Percentiles rank a stretch among this genome's conserved stretches.
Conservation (phyloP, 306 rosid genomes). For the Datisca glomerata region DNA sequence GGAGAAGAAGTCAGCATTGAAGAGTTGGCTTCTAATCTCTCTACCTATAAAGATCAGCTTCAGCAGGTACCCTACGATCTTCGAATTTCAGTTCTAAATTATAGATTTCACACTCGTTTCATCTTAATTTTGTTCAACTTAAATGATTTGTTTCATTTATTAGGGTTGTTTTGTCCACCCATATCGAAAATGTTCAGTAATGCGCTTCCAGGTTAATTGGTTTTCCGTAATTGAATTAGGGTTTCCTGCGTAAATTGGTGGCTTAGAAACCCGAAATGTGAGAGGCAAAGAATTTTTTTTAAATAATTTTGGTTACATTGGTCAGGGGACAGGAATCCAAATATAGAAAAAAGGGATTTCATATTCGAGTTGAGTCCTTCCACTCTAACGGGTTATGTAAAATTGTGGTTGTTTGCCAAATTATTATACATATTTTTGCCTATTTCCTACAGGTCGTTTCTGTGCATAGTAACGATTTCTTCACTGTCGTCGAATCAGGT, state of each 20-base stretch:
- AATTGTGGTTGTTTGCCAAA: too few relatives aligned
- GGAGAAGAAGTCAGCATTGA: conserved; percentile 68
- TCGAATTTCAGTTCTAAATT: too few relatives aligned
- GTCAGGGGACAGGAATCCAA: too few relatives aligned
- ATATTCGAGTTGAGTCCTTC: too few relatives aligned
- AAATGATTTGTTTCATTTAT: not conserved
- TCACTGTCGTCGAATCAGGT: conserved; percentile 36
- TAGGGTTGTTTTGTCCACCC: not conserved
- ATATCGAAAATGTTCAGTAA: not conserved
- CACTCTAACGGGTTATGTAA: too few relatives aligned
- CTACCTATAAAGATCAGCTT: conserved; percentile 75
- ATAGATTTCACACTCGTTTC: not conserved
- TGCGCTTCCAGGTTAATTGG: too few relatives aligned
- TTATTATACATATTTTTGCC: too few relatives aligned
- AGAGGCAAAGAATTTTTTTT: too few relatives aligned
- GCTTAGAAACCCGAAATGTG: too few relatives aligned
- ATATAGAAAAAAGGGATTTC: too few relatives aligned
- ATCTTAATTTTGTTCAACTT: not conserved
- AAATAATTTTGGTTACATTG: too few relatives aligned
- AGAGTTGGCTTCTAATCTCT: conserved; percentile 73
- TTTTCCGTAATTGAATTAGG: conserved; percentile 4
- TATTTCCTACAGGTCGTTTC: not conserved
- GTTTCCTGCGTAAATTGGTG: too few relatives aligned
- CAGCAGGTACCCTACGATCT: conserved; percentile 34
- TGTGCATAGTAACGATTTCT: conserved; percentile 3